phyloP scores from a whole-genome alignment of 2,329 filamentous ascomycete genomes.

The Dactylonectria estremocensis region DNA sequence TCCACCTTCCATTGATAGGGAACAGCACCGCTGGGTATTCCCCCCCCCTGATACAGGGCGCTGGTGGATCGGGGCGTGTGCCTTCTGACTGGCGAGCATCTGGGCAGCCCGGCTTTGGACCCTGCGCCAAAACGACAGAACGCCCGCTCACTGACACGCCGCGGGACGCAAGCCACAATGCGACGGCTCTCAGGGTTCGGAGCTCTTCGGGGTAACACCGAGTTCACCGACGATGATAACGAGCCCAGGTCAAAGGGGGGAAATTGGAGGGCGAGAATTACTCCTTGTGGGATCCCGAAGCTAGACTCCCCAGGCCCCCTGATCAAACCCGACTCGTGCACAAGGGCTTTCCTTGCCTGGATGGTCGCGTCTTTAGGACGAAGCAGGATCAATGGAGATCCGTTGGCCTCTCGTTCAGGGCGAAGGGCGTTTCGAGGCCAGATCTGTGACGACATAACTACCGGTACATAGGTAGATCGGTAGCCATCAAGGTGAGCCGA shows the following conservation, averaged over 20 bases:
- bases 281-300: background rate
- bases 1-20: constrained; percentile 17
- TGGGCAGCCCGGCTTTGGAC: constrained; percentile 21
- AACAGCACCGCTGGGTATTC: background rate
- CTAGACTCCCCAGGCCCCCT: constrained; percentile 9
- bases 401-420: constrained; percentile 9
- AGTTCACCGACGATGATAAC: constrained; percentile 10
- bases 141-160: constrained; percentile 23
- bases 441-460: constrained; percentile 4
- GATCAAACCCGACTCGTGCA: background rate
- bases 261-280: constrained; percentile 21
- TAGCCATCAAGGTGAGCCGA: constrained; percentile 16
- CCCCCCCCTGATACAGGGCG: background rate
- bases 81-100: constrained; percentile 6
- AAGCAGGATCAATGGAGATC: constrained; percentile 32
- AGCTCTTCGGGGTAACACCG: constrained; percentile 6
- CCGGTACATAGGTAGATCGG: too few relatives aligned
- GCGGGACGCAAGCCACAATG: constrained; percentile 25
- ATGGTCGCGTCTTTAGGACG: constrained; percentile 3
- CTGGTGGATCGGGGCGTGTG: constrained; percentile 23
- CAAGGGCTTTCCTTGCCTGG: constrained; percentile 2
- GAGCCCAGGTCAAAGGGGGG: constrained; percentile 14
- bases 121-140: constrained; percentile 25
- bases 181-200: constrained; percentile 7
- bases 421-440: constrained; percentile 26